Base-by-base conservation (phyloP, 116 monocot species). In the Posidonia oceanica region DNA sequence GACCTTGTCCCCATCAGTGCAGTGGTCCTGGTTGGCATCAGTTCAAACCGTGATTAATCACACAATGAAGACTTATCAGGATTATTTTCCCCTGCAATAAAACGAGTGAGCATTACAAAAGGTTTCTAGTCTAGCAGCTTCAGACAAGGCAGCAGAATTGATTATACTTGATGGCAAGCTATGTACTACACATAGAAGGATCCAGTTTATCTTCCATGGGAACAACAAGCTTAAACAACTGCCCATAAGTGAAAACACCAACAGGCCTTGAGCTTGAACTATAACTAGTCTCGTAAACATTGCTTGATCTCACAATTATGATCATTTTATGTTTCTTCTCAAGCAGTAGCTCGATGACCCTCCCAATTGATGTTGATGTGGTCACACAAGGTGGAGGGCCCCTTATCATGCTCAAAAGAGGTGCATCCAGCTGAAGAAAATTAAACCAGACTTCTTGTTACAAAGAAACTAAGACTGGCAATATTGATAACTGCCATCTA, bases 301-400 rank as follows among this genome's bases (percentile, higher is more conserved):
- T 72, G 53, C 52, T 80, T 23, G 63, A 71, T 70, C 66, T 83
- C 4, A 86, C 85, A 38, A 91, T 71, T 7, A 91, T 59, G 7
- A 85, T 60, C 77, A 88, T 78, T 67, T 88, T 66, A 59, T 74
- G 74, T 52, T 88, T 88, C 81, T 88, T 88, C 52, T 85, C 80
- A 12, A 88, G 77, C 18, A 91, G 69, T 13, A 91, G 74, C 52
- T 91, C 88, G 55, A 91, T 85, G 58, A 80, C 88, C 1, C 81
- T 79, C 7, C 83, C 83, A 17, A 83, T 59, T 3, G 88, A 83
- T 20, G 87, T 88, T 14, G 83, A 82, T 8, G 76, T 66, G 14
- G 81, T 81, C 4, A 88, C 81, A 51, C 81, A 91, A 7, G 81
- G 85, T 0, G 88, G 91, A 14, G 91, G 80, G 4, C 77, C 83